A percentile compares a stretch with the other conserved stretches of the same genome.
These are phyloP conservation scores for Leccinum uliginosum DNA, from an alignment of 768 basidiomycete genomes.

Conservation along the genomic window DNA sequence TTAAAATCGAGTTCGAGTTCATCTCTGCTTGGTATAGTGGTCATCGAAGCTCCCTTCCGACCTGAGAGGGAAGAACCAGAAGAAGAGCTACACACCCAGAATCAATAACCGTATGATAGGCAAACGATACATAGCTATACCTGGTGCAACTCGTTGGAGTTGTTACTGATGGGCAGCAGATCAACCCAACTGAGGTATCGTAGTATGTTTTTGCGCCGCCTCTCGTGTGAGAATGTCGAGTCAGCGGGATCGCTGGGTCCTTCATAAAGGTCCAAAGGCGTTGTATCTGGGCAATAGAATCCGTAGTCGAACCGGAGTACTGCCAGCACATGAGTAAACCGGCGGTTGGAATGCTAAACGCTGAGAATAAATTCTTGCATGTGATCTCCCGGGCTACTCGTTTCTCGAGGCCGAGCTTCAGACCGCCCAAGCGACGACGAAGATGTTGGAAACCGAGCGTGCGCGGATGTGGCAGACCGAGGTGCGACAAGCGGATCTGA, in stretches of 20 bases:
- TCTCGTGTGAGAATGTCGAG: too few species aligned
- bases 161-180: slow-evolving; percentile 62
- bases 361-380: too few species aligned
- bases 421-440: slow-evolving; percentile 46
- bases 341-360: too few species aligned
- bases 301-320: too few species aligned
- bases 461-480: slow-evolving; percentile 53
- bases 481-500: slow-evolving; percentile 50
- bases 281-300: too few species aligned
- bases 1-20: slow-evolving; percentile 28
- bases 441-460: slow-evolving; percentile 62
- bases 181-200: slow-evolving; percentile 78
- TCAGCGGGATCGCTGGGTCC: too few species aligned
- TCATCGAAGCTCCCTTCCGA: slow-evolving; percentile 68
- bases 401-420: slow-evolving; percentile 63
- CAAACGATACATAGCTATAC: slow-evolving; percentile 26
- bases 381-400: slow-evolving; percentile 52
- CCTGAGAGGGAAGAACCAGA: slow-evolving; percentile 82
- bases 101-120: not conserved
- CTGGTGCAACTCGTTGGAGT: slow-evolving; percentile 62
- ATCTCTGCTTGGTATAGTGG: not conserved
- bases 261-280: too few species aligned
- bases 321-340: too few species aligned
- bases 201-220: too few species aligned
- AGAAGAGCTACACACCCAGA: slow-evolving; percentile 51